Evolutionary conservation across 129 eudicot genomes (phyloP), one percentile per base, ranked within the genome.

Genomic region (Ambrosia trifida): DNA sequence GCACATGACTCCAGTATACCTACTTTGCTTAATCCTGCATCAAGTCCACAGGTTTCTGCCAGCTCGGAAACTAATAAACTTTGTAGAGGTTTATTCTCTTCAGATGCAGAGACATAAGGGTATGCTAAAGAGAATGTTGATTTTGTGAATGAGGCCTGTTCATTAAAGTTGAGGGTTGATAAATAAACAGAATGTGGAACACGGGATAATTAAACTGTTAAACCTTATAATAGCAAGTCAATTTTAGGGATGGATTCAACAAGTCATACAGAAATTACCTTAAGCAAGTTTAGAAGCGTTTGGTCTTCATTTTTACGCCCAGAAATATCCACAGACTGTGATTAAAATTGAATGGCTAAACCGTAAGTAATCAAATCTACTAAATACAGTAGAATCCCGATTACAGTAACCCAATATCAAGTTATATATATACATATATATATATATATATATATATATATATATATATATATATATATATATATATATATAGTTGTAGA

Each of bases 61-160:
- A 94, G 83, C 73, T 89, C 93, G 45, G 96, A 82, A 66, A 94
- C 74, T 82, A 94, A 73, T 41, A 88, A 80, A 52, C 79, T 86
- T 69, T 90, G 96, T 64, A 94, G 56, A 65, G 95, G 69, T 65
- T 73, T 85, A 28, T 80, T 57, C 78, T 82, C 88, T 78, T 84
- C 93, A 67, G 85, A 81, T 64, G 89, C 76, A 69, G 86, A 68
- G 33, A 94, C 78, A 68, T 94, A 94, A 16, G 98, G 98, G 78
- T 83, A 89, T 61, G 96, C 96, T 67, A 94, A 69, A 33, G 98
- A 94, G 77, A 73, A 82, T 18, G 80, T 83, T 64, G 98, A 87
- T 69, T 80, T 89, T 49, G 90, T 78, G 76, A 85, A 85, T 40
- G 97, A 83, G 69, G 20, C 93, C 98, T 94, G 85, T 69, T 62